Evolutionary conservation across 73 alveolate genomes (phyloP).

Genomic region (Tetrahymena borealis): DNA sequence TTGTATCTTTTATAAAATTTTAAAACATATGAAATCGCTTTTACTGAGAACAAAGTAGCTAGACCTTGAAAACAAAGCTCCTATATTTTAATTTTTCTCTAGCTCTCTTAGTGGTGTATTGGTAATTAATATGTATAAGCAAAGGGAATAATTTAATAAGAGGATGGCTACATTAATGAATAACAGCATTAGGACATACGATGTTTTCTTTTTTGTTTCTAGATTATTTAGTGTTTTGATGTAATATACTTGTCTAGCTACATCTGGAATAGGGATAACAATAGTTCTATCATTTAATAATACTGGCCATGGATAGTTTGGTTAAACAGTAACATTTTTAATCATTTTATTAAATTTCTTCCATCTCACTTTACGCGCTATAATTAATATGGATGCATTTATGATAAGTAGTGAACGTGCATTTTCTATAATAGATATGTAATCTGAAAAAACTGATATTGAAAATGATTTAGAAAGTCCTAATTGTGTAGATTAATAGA

Average conservation of each 20-base stretch:
- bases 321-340: not conserved
- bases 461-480: not conserved
- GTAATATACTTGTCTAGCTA: not conserved
- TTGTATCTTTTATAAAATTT: not conserved
- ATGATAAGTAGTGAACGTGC: not conserved
- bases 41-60: not conserved
- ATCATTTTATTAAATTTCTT: not conserved
- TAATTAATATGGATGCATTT: not conserved
- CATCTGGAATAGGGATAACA: not conserved
- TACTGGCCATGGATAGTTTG: not conserved
- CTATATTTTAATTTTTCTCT: not conserved
- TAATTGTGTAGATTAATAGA: not conserved
- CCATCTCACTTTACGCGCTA: not conserved
- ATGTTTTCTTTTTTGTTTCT: not conserved
- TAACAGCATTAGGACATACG: not conserved
- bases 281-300: not conserved
- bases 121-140: not conserved
- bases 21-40: not conserved
- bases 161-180: not conserved
- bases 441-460: not conserved
- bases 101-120: not conserved
- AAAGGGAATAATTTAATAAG: not conserved
- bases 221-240: not conserved
- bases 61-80: not conserved
- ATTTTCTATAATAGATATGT: not conserved